Evolutionary conservation across 129 eudicot genomes (phyloP), one percentile per base, ranked within the genome.

Genomic region (Tanacetum coccineum): DNA sequence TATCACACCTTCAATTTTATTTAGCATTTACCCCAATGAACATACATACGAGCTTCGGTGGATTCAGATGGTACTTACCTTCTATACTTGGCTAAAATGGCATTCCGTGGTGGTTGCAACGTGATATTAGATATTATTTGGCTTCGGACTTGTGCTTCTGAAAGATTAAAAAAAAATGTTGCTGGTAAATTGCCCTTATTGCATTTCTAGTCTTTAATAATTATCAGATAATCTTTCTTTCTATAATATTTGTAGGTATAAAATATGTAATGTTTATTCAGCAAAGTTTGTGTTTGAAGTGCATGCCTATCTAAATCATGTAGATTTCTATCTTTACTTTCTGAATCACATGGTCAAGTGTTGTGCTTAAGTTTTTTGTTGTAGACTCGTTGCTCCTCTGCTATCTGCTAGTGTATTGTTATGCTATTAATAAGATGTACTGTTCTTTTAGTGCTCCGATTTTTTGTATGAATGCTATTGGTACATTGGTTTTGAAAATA

Each of bases 161-260:
- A 22, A 22, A 22, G 25, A 0, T 22, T n/a, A n/a, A 22, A 22
- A 22, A 22, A 22, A 22, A 2, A 22, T 1, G 25, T 22, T 22
- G 2, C 25, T 22, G 25, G 25, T 22, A 6, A 44, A 45, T 45
- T 8, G 75, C 96, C 94, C 19, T 46, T 25, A 22, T 26, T 17
- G 45, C 32, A 2, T 22, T n/a, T 22, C 6, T 63, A 44, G 17
- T 39, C 32, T 8, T 69, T 26, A 3, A 9, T 64, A 64, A 20
- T 64, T n/a, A n/a, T 40, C 40, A 18, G 72, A 68, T 40, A 11
- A 42, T 49, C 39, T 45, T 44, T n/a, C n/a, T 67, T 46, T 56
- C 22, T 69, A 64, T 42, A 69, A 69, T 56, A 69, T 69, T 69
- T 69, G 62, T 53, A 56, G 73, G 52, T 69, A 42, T 25, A 46